Evolutionary conservation across 768 basidiomycete genomes (phyloP), one percentile per base, ranked within the genome.

Genomic region (Podaxis mareebaensis): DNA sequence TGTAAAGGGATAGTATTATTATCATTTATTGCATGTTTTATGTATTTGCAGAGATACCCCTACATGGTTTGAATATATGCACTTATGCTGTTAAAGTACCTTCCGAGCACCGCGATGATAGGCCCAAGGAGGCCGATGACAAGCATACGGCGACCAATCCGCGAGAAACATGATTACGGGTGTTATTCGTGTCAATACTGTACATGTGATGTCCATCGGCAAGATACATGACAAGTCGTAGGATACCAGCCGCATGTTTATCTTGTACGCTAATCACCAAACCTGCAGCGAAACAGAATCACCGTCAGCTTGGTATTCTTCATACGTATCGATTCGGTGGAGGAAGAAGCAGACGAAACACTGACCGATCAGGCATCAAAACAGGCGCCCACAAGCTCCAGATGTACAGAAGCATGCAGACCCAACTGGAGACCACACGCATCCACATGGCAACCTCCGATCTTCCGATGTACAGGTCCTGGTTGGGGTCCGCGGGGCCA

Each of bases 401-500:
- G 33, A 84, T 85, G 70, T 93, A 96, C 64, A 95, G 75, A 46
- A 89, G 61, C 76, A 94, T 89, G 74, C 94, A 98, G 26, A 96
- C 83, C 96, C 96, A 99, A 66, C 92, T 92, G 33, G 93, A 95
- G 52, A 99, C 92, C 36, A 99, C 85, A 3, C 97, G 82, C 93
- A 98, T 98, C 97, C 97, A 99, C 96, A 99, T 99, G 3, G 97
- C 95, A 8, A 92, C 90, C 73, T 95, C 93, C 4, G 94, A 96
- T 40, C 95, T 88, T 17, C 97, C 97, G 53, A 99, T 99, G 74
- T 94, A 93, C 42, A 98, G 89, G 65, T 91, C 86, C 48, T 84
- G 78, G 60, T 85, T 81, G n/a, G 86, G 82, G 64, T 86, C 81
- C 0, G 71, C 72, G 49, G 80, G 74, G 7, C 79, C 79, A 42